Evolutionary conservation across 2,329 filamentous ascomycete species (phyloP), one percentile per base, ranked within the genome.

Genomic region (Colletotrichum viniferum): DNA sequence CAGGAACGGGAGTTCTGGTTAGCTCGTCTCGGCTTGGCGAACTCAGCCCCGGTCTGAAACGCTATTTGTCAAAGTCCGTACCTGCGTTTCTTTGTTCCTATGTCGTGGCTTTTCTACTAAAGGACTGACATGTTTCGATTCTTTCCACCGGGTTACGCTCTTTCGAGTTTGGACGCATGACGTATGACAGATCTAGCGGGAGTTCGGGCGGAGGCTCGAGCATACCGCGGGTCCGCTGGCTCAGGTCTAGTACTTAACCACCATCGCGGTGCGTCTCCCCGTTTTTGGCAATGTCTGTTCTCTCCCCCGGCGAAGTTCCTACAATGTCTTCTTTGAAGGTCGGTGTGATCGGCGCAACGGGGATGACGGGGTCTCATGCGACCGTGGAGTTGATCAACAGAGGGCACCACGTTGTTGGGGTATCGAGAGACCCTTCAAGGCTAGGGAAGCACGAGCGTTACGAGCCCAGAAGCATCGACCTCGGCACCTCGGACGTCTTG

Each of bases 191-290:
- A 36, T 62, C 24, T 56, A 43, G n/a, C 24, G 28, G 55, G 56
- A 69, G 67, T 69, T 69, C 56, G 67, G 67, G 58, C 67, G 67
- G 56, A 55, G 65, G 67, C 67, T 69, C 56, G 67, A 69, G 67
- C 67, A 62, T 24, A 13, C 32, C 32, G 48, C 30, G 38, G 30
- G 18, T 61, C 12, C 38, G 62, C 62, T 28, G 38, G 36, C 38
- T 52, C 14, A 28, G 26, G 14, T n/a, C 38, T 65, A 43, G 36
- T 43, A 65, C 26, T 48, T 65, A 52, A 65, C 24, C 9, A 24
- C 12, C 16, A n/a, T 26, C 24, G 48, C 34, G 24, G 36, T 38
- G n/a, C 34, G 24, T 63, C 13, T 21, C 13, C 16, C n/a, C 36
- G 18, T n/a, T 63, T 38, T 4, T 0, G 30, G 28, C 6, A 28